Evolutionary conservation across 2,329 filamentous ascomycete species (phyloP), one percentile per base, ranked within the genome.

Genomic region (Colletotrichum somersetense): DNA sequence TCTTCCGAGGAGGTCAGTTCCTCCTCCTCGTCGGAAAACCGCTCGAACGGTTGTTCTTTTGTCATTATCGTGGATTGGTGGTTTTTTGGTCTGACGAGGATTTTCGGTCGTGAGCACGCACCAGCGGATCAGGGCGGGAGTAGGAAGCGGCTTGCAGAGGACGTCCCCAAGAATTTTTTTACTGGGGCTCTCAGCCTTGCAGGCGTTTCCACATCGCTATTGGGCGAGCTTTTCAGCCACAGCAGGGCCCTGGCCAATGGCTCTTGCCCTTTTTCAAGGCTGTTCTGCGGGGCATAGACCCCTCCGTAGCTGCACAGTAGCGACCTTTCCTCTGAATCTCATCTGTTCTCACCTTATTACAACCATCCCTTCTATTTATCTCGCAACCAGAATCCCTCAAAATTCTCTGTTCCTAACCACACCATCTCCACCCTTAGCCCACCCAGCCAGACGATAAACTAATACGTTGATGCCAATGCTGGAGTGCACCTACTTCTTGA

Each of bases 11-110:
- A 65, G 3, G 62, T 30, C 23, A 53, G 46, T 33, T 74, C 66
- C 33, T 74, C 74, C 2, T 75, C 72, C 44, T 74, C 67, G 23
- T 75, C 75, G 61, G 73, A 72, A 3, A 71, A 75, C 20, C 68
- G 56, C 50, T 71, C 73, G 12, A 74, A 75, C 10, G 74, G 71
- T 44, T 76, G 70, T 26, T 75, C 73, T 48, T 73, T 73, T 40
- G 71, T 64, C 73, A 74, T 74, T 68, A 71, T 66, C 64, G 56
- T 53, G 14, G 44, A 18, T 23, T 57, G 44, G 35, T 10, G 10
- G 8, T 44, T 18, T 44, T 44, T 18, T 20, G 26, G 8, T 42
- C 50, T 73, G 57, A 30, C 62, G 10, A 62, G 52, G 35, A 55
- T 50, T 52, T 66, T 46, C 14, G 30, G 46, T 63, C 53, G 59